These are phyloP conservation scores for Bruguiera hainesii DNA, from an alignment of 441 rosid genomes.

Conservation along the genomic window DNA sequence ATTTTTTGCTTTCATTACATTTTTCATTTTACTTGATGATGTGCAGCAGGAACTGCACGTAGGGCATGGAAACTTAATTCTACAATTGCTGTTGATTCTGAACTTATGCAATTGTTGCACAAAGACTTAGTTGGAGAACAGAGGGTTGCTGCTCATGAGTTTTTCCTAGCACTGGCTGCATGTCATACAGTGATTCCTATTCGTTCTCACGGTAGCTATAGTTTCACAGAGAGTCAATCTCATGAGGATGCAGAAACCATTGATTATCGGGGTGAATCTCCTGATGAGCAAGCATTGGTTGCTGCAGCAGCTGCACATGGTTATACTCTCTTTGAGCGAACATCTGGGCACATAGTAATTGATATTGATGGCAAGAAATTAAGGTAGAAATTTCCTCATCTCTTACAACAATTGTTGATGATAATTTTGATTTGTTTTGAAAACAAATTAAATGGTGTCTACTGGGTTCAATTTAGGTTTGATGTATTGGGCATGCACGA, in stretches of 20 bases:
- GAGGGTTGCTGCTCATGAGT: slow-evolving; percentile 53
- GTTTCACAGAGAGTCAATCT: slow-evolving; percentile 19
- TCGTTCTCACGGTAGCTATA: slow-evolving; percentile 22
- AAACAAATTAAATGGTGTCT: slow-evolving; percentile 7
- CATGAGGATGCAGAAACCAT: slow-evolving; percentile 37
- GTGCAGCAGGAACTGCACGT: slow-evolving; percentile 26
- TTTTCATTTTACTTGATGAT: slow-evolving; percentile 17
- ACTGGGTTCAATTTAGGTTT: slow-evolving; percentile 38
- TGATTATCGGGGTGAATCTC: slow-evolving; percentile 82
- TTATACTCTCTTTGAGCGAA: slow-evolving; percentile 69
- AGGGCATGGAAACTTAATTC: slow-evolving; percentile 56
- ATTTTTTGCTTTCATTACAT: neutral
- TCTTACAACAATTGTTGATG: neutral
- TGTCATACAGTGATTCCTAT: slow-evolving; percentile 76
- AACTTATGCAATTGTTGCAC: slow-evolving; percentile 51
- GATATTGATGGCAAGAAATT: slow-evolving; percentile 63
- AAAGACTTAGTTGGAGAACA: slow-evolving; percentile 51
- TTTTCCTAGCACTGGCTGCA: slow-evolving; percentile 70
- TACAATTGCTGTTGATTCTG: slow-evolving; percentile 45
- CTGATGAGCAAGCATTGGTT: slow-evolving; percentile 86
- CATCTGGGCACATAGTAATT: slow-evolving; percentile 74
- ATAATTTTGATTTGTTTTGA: neutral
- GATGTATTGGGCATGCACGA: slow-evolving; percentile 79
- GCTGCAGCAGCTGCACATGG: slow-evolving; percentile 76
- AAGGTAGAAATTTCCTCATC: slow-evolving; percentile 38